Evolutionary conservation across 345 rosid species (phyloP).

Genomic region (Sonneratia alba): DNA sequence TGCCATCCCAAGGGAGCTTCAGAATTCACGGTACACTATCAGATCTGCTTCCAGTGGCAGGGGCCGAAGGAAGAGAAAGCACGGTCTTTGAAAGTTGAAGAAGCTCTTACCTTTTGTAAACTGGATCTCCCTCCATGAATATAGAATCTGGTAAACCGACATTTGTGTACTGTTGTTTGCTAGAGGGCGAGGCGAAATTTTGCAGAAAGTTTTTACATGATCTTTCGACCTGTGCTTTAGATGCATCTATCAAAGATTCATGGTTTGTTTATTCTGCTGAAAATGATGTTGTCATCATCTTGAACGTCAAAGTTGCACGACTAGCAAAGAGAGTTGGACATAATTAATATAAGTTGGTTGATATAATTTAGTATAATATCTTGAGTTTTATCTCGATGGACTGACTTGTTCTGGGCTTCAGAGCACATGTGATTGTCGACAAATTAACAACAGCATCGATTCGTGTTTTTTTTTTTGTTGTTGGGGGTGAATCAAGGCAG

Average conservation of each 20-base stretch:
- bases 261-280: background rate
- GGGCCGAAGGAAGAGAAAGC: slow-evolving; percentile 55
- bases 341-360: no score
- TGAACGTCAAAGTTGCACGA: no score
- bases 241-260: background rate
- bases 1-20: slow-evolving; percentile 61
- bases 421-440: no score
- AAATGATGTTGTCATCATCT: background rate
- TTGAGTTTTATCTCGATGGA: no score
- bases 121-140: background rate
- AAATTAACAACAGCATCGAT: no score
- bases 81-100: slow-evolving; percentile 17
- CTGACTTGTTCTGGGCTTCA: no score
- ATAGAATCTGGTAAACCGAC: background rate
- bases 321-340: no score
- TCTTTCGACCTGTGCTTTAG: background rate
- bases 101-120: background rate
- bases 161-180: background rate
- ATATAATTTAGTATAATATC: no score
- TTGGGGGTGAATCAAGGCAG: background rate
- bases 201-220: background rate
- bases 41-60: slow-evolving; percentile 28
- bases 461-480: no score
- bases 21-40: slow-evolving; percentile 27
- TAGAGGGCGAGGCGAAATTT: background rate